Conservation (phyloP, 306 rosid species). For the Betula pendula region DNA sequence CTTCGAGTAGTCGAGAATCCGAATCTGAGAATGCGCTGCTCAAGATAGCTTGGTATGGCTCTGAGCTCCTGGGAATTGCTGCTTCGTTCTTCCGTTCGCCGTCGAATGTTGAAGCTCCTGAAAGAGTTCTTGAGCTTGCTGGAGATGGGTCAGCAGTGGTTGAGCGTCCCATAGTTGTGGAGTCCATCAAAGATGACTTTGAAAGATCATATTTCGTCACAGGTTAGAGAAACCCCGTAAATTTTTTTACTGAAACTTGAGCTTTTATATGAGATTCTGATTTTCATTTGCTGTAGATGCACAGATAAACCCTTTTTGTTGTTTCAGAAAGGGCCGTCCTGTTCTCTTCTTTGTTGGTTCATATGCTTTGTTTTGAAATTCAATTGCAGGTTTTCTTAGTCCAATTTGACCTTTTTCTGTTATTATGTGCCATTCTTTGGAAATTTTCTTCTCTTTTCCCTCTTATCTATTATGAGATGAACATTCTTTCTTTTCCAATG, state of each 20-base stretch:
- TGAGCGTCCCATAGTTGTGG: conserved; percentile 52
- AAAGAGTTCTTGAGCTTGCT: conserved; percentile 40
- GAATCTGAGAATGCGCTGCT: conserved; percentile 62
- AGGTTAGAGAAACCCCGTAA: conserved; percentile 29
- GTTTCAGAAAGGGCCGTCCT: neutral
- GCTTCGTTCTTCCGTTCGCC: conserved; percentile 74
- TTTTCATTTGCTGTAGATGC: neutral
- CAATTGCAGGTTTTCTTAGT: neutral
- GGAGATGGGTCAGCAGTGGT: conserved; percentile 43
- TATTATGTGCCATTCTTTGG: too few species aligned
- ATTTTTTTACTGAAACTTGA: neutral
- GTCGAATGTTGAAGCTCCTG: conserved; percentile 36
- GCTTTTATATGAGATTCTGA: neutral
- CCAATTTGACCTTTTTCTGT: neutral
- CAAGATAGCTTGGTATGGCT: conserved; percentile 84
- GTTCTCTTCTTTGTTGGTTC: neutral
- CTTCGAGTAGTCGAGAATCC: conserved; percentile 38
- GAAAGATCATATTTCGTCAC: conserved; percentile 62
- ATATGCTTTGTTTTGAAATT: neutral
- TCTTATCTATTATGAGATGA: neutral
- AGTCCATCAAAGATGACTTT: conserved; percentile 56
- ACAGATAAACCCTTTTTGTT: neutral
- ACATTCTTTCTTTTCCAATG: conserved; percentile 8
- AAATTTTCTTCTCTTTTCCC: too few species aligned
- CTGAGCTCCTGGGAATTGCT: conserved; percentile 86